These are phyloP conservation scores for Irpex rosettiformis DNA, from an alignment of 1,284 basidiomycete species.

Conservation along the genomic window DNA sequence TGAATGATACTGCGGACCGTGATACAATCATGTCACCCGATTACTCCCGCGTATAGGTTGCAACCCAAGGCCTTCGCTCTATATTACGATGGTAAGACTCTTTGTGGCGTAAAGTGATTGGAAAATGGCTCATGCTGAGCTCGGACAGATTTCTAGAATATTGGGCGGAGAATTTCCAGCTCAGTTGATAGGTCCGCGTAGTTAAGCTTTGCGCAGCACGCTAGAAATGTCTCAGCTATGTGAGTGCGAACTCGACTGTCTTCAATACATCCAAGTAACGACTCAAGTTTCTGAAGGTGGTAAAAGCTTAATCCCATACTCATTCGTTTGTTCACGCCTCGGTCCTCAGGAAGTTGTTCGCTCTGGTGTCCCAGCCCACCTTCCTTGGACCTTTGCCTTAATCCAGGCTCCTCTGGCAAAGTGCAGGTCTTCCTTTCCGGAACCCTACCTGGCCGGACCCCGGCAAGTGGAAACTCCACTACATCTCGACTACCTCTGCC, in stretches of 20 bases:
- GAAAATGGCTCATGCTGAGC: background rate
- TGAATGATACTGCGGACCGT: background rate
- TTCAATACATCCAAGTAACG: background rate
- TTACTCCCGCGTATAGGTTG: background rate
- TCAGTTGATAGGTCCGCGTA: background rate
- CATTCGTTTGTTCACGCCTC: no score
- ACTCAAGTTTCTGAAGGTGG: background rate
- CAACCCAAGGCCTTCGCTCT: background rate
- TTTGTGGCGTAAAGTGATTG: background rate
- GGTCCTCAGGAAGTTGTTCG: no score
- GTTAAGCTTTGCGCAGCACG: background rate
- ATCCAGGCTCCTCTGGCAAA: conserved; percentile 10
- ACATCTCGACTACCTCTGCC: conserved; percentile 7
- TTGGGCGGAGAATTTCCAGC: background rate
- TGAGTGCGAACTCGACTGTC: background rate
- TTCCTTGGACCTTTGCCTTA: conserved; percentile 3
- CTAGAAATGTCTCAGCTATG: background rate
- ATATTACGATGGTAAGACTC: background rate
- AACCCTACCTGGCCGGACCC: background rate
- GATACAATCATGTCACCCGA: background rate
- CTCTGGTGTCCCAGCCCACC: background rate
- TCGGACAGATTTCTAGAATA: background rate
- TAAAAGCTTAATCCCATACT: no score
- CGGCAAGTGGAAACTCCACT: conserved; percentile 4
- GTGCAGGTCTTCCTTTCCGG: conserved; percentile 1